A percentile compares a stretch with the other conserved stretches of the same genome.
phyloP scores from a whole-genome alignment of 441 rosid species.

The Hura crepitans region DNA sequence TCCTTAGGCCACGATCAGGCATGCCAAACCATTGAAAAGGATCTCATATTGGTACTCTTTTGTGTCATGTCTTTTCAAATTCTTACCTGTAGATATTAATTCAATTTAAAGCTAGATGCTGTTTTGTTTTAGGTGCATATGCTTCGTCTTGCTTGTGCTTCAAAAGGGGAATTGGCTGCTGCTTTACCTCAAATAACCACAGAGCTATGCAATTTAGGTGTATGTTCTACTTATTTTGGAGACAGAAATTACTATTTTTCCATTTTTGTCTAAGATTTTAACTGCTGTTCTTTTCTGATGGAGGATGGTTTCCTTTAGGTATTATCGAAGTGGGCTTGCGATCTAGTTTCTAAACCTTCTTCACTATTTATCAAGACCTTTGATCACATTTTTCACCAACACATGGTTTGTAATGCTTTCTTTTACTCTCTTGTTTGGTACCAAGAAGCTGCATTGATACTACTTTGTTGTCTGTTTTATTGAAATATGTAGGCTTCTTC shows the following conservation, averaged over 20 bases:
- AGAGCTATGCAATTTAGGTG: slow-evolving; percentile 80
- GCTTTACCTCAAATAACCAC: slow-evolving; percentile 61
- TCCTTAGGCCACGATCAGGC: slow-evolving; percentile 43
- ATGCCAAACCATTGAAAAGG: slow-evolving; percentile 55
- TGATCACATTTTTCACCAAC: slow-evolving; percentile 62
- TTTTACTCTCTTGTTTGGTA: slow-evolving; percentile 12
- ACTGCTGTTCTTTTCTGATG: slow-evolving; percentile 25
- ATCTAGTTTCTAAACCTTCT: slow-evolving; percentile 73
- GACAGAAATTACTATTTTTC: slow-evolving; percentile 7
- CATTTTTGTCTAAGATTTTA: slow-evolving; percentile 19
- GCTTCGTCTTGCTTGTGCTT: slow-evolving; percentile 82
- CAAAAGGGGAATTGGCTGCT: slow-evolving; percentile 66
- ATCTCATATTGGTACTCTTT: slow-evolving; percentile 62
- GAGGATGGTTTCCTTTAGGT: slow-evolving; percentile 46
- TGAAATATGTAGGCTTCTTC: slow-evolving; percentile 58
- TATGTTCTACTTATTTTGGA: slow-evolving; percentile 36
- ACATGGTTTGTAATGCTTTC: slow-evolving; percentile 44
- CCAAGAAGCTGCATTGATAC: slow-evolving; percentile 20
- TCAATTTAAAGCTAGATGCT: slow-evolving; percentile 11
- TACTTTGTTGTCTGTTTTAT: slow-evolving; percentile 19
- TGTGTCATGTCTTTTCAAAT: slow-evolving; percentile 16
- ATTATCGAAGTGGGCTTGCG: slow-evolving; percentile 60
- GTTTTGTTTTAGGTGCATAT: slow-evolving; percentile 61
- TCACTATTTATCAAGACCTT: slow-evolving; percentile 64
- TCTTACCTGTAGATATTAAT: slow-evolving; percentile 8